Conservation (phyloP, 2,329 filamentous ascomycete species). For the Sphaerulina musiva region DNA sequence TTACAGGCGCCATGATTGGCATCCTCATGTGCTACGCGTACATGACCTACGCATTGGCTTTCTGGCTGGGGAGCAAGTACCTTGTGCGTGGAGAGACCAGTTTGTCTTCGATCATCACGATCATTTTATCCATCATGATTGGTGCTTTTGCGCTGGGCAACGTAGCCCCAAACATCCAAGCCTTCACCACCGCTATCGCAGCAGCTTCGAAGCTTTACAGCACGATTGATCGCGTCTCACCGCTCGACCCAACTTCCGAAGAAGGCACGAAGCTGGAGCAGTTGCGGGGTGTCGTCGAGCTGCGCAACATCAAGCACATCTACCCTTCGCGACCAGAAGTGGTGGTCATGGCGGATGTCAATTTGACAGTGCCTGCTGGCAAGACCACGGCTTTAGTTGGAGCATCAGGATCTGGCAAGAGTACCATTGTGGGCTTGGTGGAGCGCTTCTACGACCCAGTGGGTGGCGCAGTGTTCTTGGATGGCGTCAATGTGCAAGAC, state of each 20-base stretch:
- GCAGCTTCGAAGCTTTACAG: constrained; percentile 88
- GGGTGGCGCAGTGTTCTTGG: constrained; percentile 67
- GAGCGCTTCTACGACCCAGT: constrained; percentile 94
- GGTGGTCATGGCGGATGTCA: constrained; percentile 77
- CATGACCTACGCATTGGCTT: constrained; percentile 77
- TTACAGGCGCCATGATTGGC: constrained; percentile 71
- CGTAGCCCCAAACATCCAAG: constrained; percentile 75
- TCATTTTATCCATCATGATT: constrained; percentile 86
- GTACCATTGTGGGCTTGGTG: constrained; percentile 84
- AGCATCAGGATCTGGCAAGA: constrained; percentile 89
- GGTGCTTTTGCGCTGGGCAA: constrained; percentile 88
- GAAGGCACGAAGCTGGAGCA: constrained; percentile 66
- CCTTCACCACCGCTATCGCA: constrained; percentile 75
- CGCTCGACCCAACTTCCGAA: constrained; percentile 68
- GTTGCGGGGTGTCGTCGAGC: constrained; percentile 70
- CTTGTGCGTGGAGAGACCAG: constrained; percentile 59
- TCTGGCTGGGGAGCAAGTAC: constrained; percentile 79
- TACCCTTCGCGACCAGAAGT: constrained; percentile 92
- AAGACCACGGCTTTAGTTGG: constrained; percentile 92
- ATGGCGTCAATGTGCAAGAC: constrained; percentile 72
- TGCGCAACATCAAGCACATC: constrained; percentile 80
- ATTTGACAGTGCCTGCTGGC: constrained; percentile 71
- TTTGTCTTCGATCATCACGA: constrained; percentile 69
- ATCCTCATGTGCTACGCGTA: constrained; percentile 79
- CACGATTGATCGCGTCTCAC: constrained; percentile 83